Evolutionary conservation across 768 basidiomycete species (phyloP).

Genomic region (Phanerochaete carnosa): DNA sequence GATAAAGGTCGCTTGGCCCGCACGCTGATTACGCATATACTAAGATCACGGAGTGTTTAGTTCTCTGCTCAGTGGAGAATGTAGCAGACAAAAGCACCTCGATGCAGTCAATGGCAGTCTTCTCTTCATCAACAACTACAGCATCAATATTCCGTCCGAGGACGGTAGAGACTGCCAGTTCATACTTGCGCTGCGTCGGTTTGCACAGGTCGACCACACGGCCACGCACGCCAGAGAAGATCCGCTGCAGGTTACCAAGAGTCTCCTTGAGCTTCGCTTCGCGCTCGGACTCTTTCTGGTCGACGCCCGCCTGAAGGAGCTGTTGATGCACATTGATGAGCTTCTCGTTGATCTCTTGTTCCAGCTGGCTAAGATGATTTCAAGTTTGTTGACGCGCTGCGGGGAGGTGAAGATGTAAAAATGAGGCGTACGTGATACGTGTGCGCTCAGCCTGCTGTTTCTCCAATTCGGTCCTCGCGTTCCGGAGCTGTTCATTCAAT

Average conservation of each 20-base stretch:
- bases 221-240: slow-evolving; percentile 93
- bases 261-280: slow-evolving; percentile 86
- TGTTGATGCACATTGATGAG: slow-evolving; percentile 78
- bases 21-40: slow-evolving; percentile 94
- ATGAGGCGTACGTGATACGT: slow-evolving; percentile 71
- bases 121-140: slow-evolving; percentile 94
- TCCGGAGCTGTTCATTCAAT: slow-evolving; percentile 59
- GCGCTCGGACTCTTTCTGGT: slow-evolving; percentile 81
- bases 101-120: slow-evolving; percentile 96
- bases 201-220: slow-evolving; percentile 93
- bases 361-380: slow-evolving; percentile 62
- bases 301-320: slow-evolving; percentile 86
- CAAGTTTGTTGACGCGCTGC: neutral
- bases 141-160: slow-evolving; percentile 94
- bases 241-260: slow-evolving; percentile 74
- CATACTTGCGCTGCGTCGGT: slow-evolving; percentile 89
- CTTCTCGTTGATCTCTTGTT: slow-evolving; percentile 90
- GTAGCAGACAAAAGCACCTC: slow-evolving; percentile 53
- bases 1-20: slow-evolving; percentile 96
- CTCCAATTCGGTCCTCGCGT: slow-evolving; percentile 73
- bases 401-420: neutral
- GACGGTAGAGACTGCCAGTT: slow-evolving; percentile 86
- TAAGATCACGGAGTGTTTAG: slow-evolving; percentile 24
- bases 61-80: neutral
- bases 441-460: slow-evolving; percentile 82